These are phyloP conservation scores for Phytophthora tentaculata DNA, from an alignment of 352 stramenopile genomes.

Conservation along the genomic window DNA sequence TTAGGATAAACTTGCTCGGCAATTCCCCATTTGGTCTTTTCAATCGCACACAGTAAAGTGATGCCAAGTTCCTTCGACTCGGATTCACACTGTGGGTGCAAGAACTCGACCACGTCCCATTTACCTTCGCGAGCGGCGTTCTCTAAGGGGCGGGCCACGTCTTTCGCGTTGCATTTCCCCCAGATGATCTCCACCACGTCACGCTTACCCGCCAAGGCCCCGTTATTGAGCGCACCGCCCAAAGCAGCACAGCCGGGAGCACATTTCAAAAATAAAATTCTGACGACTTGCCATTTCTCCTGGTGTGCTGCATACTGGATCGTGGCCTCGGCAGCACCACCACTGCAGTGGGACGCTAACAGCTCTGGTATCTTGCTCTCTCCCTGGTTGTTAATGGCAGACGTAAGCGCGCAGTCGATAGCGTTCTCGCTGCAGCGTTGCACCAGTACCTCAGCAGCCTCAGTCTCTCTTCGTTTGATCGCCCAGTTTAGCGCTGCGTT, in stretches of 20 bases:
- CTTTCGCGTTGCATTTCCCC: neutral
- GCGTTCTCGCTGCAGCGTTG: no score
- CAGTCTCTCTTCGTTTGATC: no score
- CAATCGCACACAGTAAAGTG: neutral
- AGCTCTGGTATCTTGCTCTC: no score
- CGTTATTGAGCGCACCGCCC: neutral
- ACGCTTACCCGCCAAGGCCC: neutral
- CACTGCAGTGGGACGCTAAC: no score
- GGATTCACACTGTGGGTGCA: neutral
- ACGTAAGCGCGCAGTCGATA: no score
- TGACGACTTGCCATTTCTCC: neutral
- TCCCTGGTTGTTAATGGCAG: no score
- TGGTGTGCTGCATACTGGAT: no score
- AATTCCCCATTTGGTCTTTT: neutral
- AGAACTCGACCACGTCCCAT: neutral
- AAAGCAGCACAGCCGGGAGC: neutral
- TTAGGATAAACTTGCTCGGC: neutral
- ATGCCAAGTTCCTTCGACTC: neutral
- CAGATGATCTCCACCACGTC: neutral
- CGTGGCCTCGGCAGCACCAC: no score
- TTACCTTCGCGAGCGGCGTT: neutral
- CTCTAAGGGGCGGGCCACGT: neutral
- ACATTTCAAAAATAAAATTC: neutral
- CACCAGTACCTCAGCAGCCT: no score
- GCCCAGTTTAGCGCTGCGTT: no score